Base-by-base conservation (phyloP, 106 monocot genomes). In the Xerophyta viscosa region DNA sequence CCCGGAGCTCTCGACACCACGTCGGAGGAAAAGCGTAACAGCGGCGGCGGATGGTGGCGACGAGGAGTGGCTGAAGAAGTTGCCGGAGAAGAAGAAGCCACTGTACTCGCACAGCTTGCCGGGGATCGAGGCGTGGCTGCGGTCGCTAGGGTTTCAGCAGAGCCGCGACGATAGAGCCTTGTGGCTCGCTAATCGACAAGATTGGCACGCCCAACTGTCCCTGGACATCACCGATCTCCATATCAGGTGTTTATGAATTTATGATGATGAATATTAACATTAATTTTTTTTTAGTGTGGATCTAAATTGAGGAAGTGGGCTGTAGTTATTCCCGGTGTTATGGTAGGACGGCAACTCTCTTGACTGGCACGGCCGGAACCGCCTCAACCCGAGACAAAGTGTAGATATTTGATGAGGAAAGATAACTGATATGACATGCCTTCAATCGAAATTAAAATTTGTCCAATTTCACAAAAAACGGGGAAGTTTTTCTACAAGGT, bases 21-120 rank as follows among this genome's bases (percentile, higher is more conserved):
- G 54, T 45, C 21, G 48, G 27, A 20, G 62, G 58, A 15, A 29
- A 54, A 0, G 20, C 27, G 49, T 24, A 42, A 23, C 61, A 20
- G 69, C 70, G 56, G 69, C 70, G 33, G 52, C 78, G 48, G 49
- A 61, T 21, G 24, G 71, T 8, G 84, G 67, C 31, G 79, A 82
- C 21, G 54, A 37, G 33, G 82, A 83, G 61, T 90, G 98, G 90
- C 57, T 99, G 51, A 86, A 80, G 77, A 86, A 80, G 77, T 79
- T 99, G 4, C 98, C 98, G 20, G 98, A 99, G 25, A 82, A 72
- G 74, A 90, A 91, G 77, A 86, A 90, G 70, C 86, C 98, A 2
- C 73, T 99, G 20, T 99, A 99, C 55, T 67, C 90, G 36, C 98
- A 99, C 66, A 99, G 98, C 73, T 67, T 99, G n/a, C 90, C 86